phyloP scores from a whole-genome alignment of 2,329 filamentous ascomycete species.

The Trichoderma sp. region DNA sequence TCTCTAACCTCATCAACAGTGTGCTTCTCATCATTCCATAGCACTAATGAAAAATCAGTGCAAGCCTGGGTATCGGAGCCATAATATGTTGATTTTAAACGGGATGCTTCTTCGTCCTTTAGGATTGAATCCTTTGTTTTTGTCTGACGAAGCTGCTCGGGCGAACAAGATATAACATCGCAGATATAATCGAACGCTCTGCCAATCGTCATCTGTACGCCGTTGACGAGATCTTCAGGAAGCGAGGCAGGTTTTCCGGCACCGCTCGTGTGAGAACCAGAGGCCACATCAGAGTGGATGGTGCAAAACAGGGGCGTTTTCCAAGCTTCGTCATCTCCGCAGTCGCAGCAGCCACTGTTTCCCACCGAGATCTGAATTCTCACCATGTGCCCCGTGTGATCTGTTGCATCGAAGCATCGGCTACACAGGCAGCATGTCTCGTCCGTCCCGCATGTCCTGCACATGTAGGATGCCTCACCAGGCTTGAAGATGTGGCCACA shows the following conservation, averaged over 20 bases:
- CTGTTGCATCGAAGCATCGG: constrained; percentile 90
- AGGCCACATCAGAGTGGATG: constrained; percentile 71
- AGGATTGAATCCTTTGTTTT: constrained; percentile 81
- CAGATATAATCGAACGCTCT: constrained; percentile 90
- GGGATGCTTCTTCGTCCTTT: constrained; percentile 76
- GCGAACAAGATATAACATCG: constrained; percentile 96
- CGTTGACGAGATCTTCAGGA: constrained; percentile 71
- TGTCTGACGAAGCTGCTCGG: constrained; percentile 83
- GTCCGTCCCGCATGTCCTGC: constrained; percentile 89
- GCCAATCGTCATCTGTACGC: constrained; percentile 81
- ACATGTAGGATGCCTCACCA: constrained; percentile 91
- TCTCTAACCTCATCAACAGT: constrained; percentile 87
- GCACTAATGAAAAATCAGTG: constrained; percentile 73
- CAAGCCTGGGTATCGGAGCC: constrained; percentile 53
- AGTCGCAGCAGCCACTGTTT: constrained; percentile 96
- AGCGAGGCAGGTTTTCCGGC: constrained; percentile 57
- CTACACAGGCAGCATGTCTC: constrained; percentile 95
- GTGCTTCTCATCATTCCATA: constrained; percentile 99
- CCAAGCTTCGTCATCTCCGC: constrained; percentile 95
- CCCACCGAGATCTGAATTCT: constrained; percentile 83
- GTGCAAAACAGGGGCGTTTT: constrained; percentile 82
- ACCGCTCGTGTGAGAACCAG: constrained; percentile 59
- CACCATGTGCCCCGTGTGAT: constrained; percentile 91
- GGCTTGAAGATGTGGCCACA: constrained; percentile 97
- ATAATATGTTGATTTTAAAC: constrained; percentile 68